Evolutionary conservation across 2,329 filamentous ascomycete genomes (phyloP).

Genomic region (Trichoderma sp.): DNA sequence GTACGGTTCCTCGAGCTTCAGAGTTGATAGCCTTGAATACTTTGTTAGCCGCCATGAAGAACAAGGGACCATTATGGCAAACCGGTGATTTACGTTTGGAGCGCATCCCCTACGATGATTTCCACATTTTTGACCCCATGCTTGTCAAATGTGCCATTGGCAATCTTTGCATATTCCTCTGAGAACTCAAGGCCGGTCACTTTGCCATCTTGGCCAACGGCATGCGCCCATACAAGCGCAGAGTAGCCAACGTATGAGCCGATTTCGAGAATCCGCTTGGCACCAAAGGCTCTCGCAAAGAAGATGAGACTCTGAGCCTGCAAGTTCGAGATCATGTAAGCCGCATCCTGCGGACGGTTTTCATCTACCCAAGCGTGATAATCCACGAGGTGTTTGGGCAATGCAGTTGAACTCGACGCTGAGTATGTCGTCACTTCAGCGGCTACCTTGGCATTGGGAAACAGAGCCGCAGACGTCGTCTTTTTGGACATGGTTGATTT

Average conservation of each 20-base stretch:
- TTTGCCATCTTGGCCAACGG: slow-evolving; percentile 37
- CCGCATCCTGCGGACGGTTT: slow-evolving; percentile 29
- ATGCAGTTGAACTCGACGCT: slow-evolving; percentile 37
- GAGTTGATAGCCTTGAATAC: slow-evolving; percentile 36
- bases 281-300: slow-evolving; percentile 41
- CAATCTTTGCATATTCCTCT: slow-evolving; percentile 43
- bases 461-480: slow-evolving; percentile 37
- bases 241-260: slow-evolving; percentile 48
- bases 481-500: slow-evolving; percentile 30
- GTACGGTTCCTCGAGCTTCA: slow-evolving; percentile 45
- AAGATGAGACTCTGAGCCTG: slow-evolving; percentile 39
- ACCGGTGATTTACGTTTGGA: slow-evolving; percentile 42
- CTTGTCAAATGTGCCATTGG: slow-evolving; percentile 41
- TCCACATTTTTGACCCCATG: slow-evolving; percentile 45
- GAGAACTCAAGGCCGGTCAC: slow-evolving; percentile 46
- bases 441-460: slow-evolving; percentile 42
- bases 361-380: slow-evolving; percentile 39
- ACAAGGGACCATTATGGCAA: background rate
- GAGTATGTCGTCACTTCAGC: slow-evolving; percentile 42
- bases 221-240: slow-evolving; percentile 45
- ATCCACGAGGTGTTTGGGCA: slow-evolving; percentile 40
- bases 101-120: slow-evolving; percentile 46
- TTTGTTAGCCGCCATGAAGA: background rate
- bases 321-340: slow-evolving; percentile 41
- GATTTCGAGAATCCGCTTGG: slow-evolving; percentile 46